phyloP scores from a whole-genome alignment of 1,139 yeast species.

The Lodderomyces orthopsilosis region DNA sequence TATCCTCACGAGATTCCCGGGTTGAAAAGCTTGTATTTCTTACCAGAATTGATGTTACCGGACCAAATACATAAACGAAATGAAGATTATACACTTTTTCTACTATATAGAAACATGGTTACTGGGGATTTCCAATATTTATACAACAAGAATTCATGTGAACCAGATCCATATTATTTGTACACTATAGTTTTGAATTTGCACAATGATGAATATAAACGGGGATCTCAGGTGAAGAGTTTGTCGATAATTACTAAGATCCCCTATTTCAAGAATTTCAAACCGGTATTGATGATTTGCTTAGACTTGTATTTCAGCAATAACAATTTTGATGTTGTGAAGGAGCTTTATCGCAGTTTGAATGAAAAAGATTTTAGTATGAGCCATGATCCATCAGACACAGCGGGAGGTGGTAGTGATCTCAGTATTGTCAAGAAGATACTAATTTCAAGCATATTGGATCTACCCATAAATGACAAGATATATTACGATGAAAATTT shows the following conservation, averaged over 20 bases:
- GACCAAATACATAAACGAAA: conserved; percentile 58
- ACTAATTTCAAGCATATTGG: conserved; percentile 44
- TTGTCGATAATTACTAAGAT: conserved; percentile 52
- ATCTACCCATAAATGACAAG: conserved; percentile 46
- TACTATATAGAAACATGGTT: conserved; percentile 40
- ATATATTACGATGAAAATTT: conserved; percentile 41
- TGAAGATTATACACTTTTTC: conserved; percentile 60
- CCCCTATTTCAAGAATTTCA: conserved; percentile 54
- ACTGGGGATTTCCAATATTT: conserved; percentile 45
- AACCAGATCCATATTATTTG: conserved; percentile 46
- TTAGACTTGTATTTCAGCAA: conserved; percentile 45
- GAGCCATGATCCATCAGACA: conserved; percentile 12
- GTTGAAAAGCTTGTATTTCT: conserved; percentile 31
- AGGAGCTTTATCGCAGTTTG: conserved; percentile 31
- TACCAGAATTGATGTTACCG: conserved; percentile 64
- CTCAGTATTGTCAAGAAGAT: conserved; percentile 36
- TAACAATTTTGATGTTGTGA: conserved; percentile 22
- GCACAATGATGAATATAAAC: conserved; percentile 42
- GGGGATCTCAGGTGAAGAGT: conserved; percentile 59
- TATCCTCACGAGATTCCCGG: conserved; percentile 50
- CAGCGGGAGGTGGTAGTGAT: conserved; percentile 12
- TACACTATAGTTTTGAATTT: conserved; percentile 56
- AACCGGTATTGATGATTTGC: conserved; percentile 55
- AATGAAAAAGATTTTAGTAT: conserved; percentile 34
- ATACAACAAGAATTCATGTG: conserved; percentile 30